Conservation (phyloP, 73 alveolate species). For the Symbiodinium natans region DNA sequence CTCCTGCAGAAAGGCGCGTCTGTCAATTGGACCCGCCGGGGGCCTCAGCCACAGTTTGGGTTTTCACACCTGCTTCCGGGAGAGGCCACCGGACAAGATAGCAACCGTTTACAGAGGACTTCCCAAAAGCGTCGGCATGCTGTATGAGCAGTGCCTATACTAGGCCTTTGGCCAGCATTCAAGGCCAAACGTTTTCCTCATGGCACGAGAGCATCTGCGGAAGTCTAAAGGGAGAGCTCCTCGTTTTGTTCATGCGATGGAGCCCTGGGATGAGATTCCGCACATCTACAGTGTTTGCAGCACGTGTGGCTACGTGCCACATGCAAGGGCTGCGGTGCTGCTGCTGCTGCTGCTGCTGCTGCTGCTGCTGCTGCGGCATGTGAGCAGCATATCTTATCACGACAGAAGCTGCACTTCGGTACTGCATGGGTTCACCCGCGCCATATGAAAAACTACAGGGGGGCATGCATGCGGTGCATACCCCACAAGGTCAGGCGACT, state of each 20-base stretch:
- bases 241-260: neutral
- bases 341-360: too few species aligned
- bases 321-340: neutral
- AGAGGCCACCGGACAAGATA: too few species aligned
- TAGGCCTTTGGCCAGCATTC: slow-evolving; percentile 15
- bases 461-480: too few species aligned
- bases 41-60: neutral
- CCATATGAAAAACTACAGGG: too few species aligned
- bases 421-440: too few species aligned
- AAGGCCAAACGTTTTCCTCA: slow-evolving; percentile 17
- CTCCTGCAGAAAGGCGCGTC: slow-evolving; percentile 72
- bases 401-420: neutral
- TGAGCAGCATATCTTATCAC: neutral
- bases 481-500: too few species aligned
- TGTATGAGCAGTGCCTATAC: neutral
- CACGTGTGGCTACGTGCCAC: neutral
- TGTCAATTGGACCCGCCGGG: slow-evolving; percentile 65
- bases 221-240: neutral
- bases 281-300: neutral
- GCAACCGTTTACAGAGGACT: too few species aligned
- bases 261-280: neutral
- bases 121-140: too few species aligned
- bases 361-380: neutral
- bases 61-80: neutral
- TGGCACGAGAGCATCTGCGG: neutral